A percentile compares a stretch with the other conserved stretches of the same genome.
Conservation (phyloP, 805 yeast species). For the Saccharomycopsis capsularis region DNA sequence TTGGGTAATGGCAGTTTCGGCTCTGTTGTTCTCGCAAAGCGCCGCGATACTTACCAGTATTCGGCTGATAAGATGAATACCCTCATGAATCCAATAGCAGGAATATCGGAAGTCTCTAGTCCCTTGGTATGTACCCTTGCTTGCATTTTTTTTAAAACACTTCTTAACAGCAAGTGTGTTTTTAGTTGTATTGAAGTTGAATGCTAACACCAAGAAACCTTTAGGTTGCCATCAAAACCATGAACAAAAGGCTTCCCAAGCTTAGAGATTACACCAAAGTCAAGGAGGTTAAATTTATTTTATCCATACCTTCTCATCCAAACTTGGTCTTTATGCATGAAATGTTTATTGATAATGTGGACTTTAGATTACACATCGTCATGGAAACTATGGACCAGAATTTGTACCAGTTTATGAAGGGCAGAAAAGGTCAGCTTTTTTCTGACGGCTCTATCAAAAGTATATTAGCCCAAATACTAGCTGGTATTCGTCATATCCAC, state of each 20-base stretch:
- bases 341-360: constrained; percentile 60
- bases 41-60: constrained; percentile 26
- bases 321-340: constrained; percentile 71
- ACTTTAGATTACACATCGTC: constrained; percentile 62
- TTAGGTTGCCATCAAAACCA: constrained; percentile 82
- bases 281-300: constrained; percentile 61
- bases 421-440: constrained; percentile 47
- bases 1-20: constrained; percentile 79
- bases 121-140: no score
- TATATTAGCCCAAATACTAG: constrained; percentile 61
- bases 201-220: no score
- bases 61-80: constrained; percentile 31
- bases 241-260: constrained; percentile 50
- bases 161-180: no score
- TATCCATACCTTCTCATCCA: constrained; percentile 62
- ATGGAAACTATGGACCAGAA: constrained; percentile 89
- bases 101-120: constrained; percentile 7
- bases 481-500: constrained; percentile 82
- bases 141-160: no score
- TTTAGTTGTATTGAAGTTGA: no score
- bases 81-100: constrained; percentile 35
- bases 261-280: constrained; percentile 51
- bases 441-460: constrained; percentile 55
- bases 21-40: constrained; percentile 54
- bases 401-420: constrained; percentile 66